phyloP scores from a whole-genome alignment of 1,284 basidiomycete genomes.

The Ustilago vetiveriae region DNA sequence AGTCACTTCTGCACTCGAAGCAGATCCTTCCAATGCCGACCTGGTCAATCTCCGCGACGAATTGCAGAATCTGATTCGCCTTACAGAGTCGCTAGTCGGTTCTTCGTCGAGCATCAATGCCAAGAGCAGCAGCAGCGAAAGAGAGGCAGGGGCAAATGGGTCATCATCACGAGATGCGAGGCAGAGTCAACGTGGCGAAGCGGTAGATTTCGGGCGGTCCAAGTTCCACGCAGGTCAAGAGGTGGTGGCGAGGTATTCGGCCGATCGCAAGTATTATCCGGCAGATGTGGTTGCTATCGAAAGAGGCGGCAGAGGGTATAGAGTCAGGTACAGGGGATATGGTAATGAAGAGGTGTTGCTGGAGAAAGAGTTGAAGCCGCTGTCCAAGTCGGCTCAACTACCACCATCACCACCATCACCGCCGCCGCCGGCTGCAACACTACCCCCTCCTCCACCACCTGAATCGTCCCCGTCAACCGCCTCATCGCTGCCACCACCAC shows the following conservation, averaged over 20 bases:
- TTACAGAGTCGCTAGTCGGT: conserved; percentile 71
- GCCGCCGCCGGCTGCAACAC: neutral
- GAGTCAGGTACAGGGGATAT: conserved; percentile 93
- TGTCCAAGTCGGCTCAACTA: neutral
- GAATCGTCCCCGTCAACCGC: conserved; percentile 1
- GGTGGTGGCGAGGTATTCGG: conserved; percentile 82
- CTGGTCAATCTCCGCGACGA: conserved; percentile 77
- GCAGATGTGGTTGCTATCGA: conserved; percentile 73
- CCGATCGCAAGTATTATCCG: conserved; percentile 55
- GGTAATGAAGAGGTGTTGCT: conserved; percentile 91
- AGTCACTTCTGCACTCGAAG: conserved; percentile 83
- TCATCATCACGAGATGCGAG: neutral
- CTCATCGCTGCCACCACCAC: conserved; percentile 71
- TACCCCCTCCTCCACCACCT: conserved; percentile 16
- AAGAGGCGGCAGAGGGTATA: conserved; percentile 79
- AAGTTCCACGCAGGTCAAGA: conserved; percentile 80
- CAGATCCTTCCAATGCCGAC: conserved; percentile 84
- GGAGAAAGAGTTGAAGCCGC: conserved; percentile 75
- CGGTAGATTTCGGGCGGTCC: too few species aligned
- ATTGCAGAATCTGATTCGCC: conserved; percentile 85
- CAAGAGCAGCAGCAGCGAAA: too few species aligned
- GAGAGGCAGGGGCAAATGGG: too few species aligned
- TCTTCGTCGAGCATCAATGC: neutral
- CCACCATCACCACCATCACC: conserved; percentile 7
- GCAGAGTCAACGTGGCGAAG: too few species aligned